These are phyloP conservation scores for Oidiodendron maius DNA, from an alignment of 495 filamentous ascomycete genomes.

Conservation along the genomic window DNA sequence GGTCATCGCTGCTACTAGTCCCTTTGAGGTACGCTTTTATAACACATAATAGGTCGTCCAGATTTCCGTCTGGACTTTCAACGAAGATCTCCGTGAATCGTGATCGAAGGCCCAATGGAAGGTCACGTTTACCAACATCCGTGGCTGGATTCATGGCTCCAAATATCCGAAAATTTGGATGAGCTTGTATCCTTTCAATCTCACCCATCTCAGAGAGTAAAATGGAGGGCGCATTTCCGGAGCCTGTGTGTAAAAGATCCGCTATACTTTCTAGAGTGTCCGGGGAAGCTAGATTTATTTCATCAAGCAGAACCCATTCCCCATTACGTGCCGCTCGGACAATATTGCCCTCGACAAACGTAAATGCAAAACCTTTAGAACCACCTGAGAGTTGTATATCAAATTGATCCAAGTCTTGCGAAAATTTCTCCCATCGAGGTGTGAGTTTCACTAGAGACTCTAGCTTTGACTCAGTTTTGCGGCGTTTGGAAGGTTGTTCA, in stretches of 20 bases:
- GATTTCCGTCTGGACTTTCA: slow-evolving; percentile 74
- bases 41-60: slow-evolving; percentile 75
- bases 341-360: slow-evolving; percentile 92
- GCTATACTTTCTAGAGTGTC: slow-evolving; percentile 93
- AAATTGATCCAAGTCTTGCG: slow-evolving; percentile 67
- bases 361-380: slow-evolving; percentile 81
- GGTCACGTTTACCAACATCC: slow-evolving; percentile 90
- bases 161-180: slow-evolving; percentile 92
- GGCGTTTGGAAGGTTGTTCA: slow-evolving; percentile 71
- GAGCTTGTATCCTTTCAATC: slow-evolving; percentile 79
- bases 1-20: slow-evolving; percentile 55
- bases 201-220: slow-evolving; percentile 88
- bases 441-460: slow-evolving; percentile 51
- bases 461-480: slow-evolving; percentile 70
- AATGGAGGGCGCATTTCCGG: slow-evolving; percentile 65
- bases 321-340: slow-evolving; percentile 89
- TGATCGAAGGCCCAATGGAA: slow-evolving; percentile 76
- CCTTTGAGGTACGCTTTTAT: slow-evolving; percentile 80
- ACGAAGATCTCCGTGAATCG: slow-evolving; percentile 95
- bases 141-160: slow-evolving; percentile 99
- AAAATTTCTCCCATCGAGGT: slow-evolving; percentile 75
- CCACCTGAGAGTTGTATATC: slow-evolving; percentile 75
- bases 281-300: slow-evolving; percentile 92
- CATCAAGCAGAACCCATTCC: slow-evolving; percentile 96
- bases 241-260: slow-evolving; percentile 68